These are phyloP conservation scores for Datura wrightii DNA, from an alignment of 257 asterid genomes.

Conservation along the genomic window DNA sequence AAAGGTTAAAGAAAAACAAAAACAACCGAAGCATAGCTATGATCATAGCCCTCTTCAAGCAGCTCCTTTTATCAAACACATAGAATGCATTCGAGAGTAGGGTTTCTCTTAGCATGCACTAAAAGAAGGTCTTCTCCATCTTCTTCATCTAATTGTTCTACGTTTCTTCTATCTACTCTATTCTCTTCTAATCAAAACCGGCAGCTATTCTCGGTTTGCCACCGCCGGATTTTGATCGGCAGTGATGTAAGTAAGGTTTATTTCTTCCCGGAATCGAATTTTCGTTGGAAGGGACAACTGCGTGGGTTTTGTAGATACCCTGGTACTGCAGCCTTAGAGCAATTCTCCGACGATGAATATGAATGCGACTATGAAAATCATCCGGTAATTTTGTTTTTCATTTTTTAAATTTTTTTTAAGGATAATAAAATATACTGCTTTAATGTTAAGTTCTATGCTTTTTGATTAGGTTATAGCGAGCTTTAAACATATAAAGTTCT, in stretches of 20 bases:
- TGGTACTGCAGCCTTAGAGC: slow-evolving; percentile 56
- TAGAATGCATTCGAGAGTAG: slow-evolving; percentile 76
- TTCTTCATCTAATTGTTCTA: not conserved
- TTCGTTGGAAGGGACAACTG: slow-evolving; percentile 28
- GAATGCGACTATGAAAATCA: slow-evolving; percentile 88
- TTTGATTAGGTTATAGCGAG: too few relatives aligned
- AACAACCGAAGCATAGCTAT: not conserved
- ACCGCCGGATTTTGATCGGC: slow-evolving; percentile 6
- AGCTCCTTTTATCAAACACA: slow-evolving; percentile 5
- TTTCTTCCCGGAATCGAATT: not conserved
- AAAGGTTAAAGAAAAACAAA: not conserved
- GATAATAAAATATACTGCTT: not conserved
- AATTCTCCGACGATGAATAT: slow-evolving; percentile 95
- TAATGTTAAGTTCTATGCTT: not conserved
- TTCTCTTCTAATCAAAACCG: not conserved
- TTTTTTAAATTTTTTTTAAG: not conserved
- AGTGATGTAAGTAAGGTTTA: not conserved
- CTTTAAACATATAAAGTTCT: too few relatives aligned
- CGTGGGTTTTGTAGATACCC: slow-evolving; percentile 60
- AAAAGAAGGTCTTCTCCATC: slow-evolving; percentile 45
- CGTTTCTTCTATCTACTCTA: slow-evolving; percentile 33
- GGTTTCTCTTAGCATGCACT: slow-evolving; percentile 60
- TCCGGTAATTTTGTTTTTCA: slow-evolving; percentile 54
- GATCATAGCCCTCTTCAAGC: not conserved
- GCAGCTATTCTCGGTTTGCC: slow-evolving; percentile 18